These are phyloP conservation scores for Colletotrichum trifolii DNA, from an alignment of 2,329 filamentous ascomycete genomes.

Conservation along the genomic window DNA sequence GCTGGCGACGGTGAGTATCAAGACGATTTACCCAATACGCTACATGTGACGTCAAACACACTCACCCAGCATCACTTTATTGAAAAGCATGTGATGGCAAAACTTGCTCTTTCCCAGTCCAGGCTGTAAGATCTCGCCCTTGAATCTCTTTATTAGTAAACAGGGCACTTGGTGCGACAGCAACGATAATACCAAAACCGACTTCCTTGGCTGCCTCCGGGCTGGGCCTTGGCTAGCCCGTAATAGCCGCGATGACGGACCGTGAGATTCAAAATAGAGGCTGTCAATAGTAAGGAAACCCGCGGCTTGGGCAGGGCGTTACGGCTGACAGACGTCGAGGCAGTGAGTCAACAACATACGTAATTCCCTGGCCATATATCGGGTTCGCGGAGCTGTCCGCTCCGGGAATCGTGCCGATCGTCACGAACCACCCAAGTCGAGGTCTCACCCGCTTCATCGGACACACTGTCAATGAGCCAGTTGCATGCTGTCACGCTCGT, in stretches of 20 bases:
- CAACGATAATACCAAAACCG: neutral
- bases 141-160: neutral
- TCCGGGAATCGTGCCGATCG: neutral
- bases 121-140: neutral
- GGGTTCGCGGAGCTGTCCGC: neutral
- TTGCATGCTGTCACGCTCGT: too few relatives aligned
- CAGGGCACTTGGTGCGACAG: neutral
- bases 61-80: neutral
- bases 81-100: neutral
- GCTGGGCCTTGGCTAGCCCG: too few relatives aligned
- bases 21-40: neutral
- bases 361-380: neutral
- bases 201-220: too few relatives aligned
- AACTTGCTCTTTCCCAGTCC: neutral
- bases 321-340: neutral
- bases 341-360: constrained; percentile 8
- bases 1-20: neutral
- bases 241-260: too few relatives aligned
- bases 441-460: neutral
- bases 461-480: neutral
- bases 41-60: neutral
- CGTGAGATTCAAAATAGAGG: neutral
- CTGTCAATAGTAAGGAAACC: neutral
- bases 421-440: neutral
- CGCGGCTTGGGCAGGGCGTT: neutral